phyloP scores from a whole-genome alignment of 805 yeast species.

The Monosporozyma aquatica region DNA sequence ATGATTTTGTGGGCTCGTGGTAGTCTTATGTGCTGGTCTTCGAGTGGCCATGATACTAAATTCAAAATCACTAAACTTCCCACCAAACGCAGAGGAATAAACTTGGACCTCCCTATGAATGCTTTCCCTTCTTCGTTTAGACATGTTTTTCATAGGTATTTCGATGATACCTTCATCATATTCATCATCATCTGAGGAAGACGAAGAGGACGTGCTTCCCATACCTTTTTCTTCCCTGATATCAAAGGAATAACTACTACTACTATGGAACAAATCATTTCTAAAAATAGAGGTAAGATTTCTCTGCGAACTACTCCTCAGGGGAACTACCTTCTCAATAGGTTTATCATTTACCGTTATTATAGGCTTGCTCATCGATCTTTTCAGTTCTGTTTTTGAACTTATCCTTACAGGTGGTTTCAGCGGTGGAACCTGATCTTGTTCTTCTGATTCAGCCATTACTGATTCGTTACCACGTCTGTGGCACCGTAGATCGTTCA shows the following conservation, averaged over 20 bases:
- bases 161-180: slow-evolving; percentile 3
- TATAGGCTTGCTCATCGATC: neutral
- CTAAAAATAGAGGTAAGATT: neutral
- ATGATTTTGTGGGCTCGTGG: neutral
- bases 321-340: neutral
- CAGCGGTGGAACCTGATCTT: neutral
- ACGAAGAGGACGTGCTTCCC: neutral
- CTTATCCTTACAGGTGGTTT: neutral
- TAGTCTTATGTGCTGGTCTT: neutral
- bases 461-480: neutral
- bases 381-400: neutral
- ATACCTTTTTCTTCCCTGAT: neutral
- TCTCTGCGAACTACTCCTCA: neutral
- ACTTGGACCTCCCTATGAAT: neutral
- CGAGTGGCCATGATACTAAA: slow-evolving; percentile 1
- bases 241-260: neutral
- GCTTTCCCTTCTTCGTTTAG: neutral
- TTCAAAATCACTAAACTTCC: slow-evolving; percentile 10
- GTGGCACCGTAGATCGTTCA: neutral
- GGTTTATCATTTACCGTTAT: neutral
- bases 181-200: neutral
- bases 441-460: neutral
- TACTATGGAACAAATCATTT: slow-evolving; percentile 1
- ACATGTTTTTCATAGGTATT: neutral
- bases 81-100: slow-evolving; percentile 7